These are phyloP conservation scores for Datisca glomerata DNA, from an alignment of 306 rosid species.

Conservation along the genomic window DNA sequence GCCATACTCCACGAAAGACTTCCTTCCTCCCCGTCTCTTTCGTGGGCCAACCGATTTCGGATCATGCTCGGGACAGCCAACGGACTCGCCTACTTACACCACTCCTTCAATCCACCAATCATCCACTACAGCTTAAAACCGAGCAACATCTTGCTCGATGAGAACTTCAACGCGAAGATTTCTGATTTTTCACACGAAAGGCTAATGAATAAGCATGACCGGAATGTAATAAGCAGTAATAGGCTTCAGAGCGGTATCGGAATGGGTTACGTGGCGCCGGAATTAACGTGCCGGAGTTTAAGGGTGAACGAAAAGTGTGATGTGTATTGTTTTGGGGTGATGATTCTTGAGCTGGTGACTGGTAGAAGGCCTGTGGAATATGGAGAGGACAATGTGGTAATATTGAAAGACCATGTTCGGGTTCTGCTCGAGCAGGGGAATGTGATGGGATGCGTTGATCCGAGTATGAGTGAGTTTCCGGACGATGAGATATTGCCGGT, in stretches of 20 bases:
- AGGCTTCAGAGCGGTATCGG: slow-evolving; percentile 42
- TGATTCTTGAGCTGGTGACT: slow-evolving; percentile 48
- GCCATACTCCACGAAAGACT: slow-evolving; percentile 39
- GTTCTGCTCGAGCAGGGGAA: slow-evolving; percentile 47
- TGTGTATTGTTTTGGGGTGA: slow-evolving; percentile 43
- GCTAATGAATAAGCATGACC: slow-evolving; percentile 35
- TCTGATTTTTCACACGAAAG: slow-evolving; percentile 42
- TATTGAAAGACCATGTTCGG: slow-evolving; percentile 45
- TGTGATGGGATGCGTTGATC: slow-evolving; percentile 45
- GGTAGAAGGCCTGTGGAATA: slow-evolving; percentile 58
- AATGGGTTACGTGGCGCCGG: slow-evolving; percentile 53
- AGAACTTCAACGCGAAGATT: slow-evolving; percentile 33
- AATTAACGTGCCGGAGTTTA: slow-evolving; percentile 47
- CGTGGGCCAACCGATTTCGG: slow-evolving; percentile 41
- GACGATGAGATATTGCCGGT: slow-evolving; percentile 51
- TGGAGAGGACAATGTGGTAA: slow-evolving; percentile 52
- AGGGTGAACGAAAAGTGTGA: slow-evolving; percentile 63
- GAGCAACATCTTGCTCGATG: slow-evolving; percentile 43
- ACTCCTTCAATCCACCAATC: slow-evolving; percentile 43
- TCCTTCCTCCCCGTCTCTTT: slow-evolving; percentile 40
- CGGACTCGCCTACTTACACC: slow-evolving; percentile 48
- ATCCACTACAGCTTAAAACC: slow-evolving; percentile 52
- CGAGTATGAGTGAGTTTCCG: slow-evolving; percentile 34
- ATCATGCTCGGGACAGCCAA: slow-evolving; percentile 49
- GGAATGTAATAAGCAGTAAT: slow-evolving; percentile 43